Percentiles rank a stretch among this genome's conserved stretches.
These are phyloP conservation scores for Thermothelomyces thermophilus DNA, from an alignment of 2,329 filamentous ascomycete species.

Conservation along the genomic window DNA sequence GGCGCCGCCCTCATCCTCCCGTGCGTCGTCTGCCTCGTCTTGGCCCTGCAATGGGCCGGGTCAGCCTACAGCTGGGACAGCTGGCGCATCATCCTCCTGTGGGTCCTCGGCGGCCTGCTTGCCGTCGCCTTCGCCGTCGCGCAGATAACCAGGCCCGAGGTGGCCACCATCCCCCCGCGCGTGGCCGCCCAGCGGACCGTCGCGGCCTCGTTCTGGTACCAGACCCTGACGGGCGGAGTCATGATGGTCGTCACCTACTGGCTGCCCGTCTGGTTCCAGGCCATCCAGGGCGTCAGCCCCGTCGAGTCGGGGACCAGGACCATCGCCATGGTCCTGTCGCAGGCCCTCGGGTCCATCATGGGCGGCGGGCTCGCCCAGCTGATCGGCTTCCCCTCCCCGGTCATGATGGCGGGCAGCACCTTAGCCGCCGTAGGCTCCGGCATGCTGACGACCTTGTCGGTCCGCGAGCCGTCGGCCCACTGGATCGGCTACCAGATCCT, in stretches of 20 bases:
- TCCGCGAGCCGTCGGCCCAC: too few relatives aligned
- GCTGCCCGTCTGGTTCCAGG: neutral
- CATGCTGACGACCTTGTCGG: too few relatives aligned
- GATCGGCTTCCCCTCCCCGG: too few relatives aligned
- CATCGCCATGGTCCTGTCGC: too few relatives aligned
- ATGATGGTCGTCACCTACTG: slow-evolving; percentile 48
- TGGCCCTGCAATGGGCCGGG: slow-evolving; percentile 51
- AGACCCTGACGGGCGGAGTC: slow-evolving; percentile 39
- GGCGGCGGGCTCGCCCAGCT: too few relatives aligned
- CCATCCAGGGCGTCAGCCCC: slow-evolving; percentile 33
- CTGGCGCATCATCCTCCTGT: slow-evolving; percentile 42
- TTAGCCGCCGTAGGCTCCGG: too few relatives aligned
- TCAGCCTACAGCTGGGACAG: slow-evolving; percentile 42
- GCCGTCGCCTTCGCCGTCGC: slow-evolving; percentile 39
- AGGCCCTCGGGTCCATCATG: too few relatives aligned
- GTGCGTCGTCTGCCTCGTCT: slow-evolving; percentile 43
- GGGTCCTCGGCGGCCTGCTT: slow-evolving; percentile 41
- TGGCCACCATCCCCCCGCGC: slow-evolving; percentile 40
- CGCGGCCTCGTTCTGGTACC: slow-evolving; percentile 31
- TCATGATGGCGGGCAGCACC: too few relatives aligned
- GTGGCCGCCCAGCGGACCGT: slow-evolving; percentile 40
- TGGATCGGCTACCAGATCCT: too few relatives aligned
- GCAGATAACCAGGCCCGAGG: slow-evolving; percentile 37
- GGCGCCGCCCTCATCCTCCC: slow-evolving; percentile 44
- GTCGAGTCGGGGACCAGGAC: slow-evolving; percentile 37